Conservation (phyloP, 2,329 filamentous ascomycete genomes). For the Mariannaea sp. region DNA sequence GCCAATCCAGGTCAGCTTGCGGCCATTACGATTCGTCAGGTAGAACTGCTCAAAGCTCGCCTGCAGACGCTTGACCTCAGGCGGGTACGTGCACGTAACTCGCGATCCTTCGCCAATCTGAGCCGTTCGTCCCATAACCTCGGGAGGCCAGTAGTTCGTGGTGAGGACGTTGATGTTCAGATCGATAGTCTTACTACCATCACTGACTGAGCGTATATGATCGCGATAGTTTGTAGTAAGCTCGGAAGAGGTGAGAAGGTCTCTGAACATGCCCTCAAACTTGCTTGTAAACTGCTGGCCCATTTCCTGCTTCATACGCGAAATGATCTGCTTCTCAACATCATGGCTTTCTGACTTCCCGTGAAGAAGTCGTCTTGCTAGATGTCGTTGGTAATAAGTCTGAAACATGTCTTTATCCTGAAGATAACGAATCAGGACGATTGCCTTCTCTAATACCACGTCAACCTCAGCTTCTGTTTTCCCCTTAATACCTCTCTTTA, state of each 20-base stretch:
- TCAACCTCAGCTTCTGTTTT: constrained; percentile 92
- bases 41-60: constrained; percentile 90
- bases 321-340: constrained; percentile 93
- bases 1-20: constrained; percentile 82
- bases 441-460: constrained; percentile 82
- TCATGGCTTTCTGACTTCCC: constrained; percentile 90
- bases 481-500: constrained; percentile 91
- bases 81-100: constrained; percentile 70
- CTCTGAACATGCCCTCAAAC: constrained; percentile 97
- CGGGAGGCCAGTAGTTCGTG: constrained; percentile 92
- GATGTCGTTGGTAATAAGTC: constrained; percentile 96
- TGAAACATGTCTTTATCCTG: constrained; percentile 95
- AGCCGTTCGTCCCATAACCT: constrained; percentile 73
- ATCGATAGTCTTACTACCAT: constrained; percentile 64
- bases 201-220: constrained; percentile 60
- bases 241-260: constrained; percentile 87
- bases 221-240: constrained; percentile 77
- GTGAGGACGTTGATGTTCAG: constrained; percentile 85
- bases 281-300: constrained; percentile 93
- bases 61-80: constrained; percentile 74
- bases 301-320: constrained; percentile 94
- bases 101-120: constrained; percentile 52
- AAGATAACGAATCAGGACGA: constrained; percentile 84
- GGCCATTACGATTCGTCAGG: constrained; percentile 81
- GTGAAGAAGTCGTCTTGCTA: constrained; percentile 84